Conservation (phyloP, 352 stramenopile genomes). For the Phytopythium ostracodes region DNA sequence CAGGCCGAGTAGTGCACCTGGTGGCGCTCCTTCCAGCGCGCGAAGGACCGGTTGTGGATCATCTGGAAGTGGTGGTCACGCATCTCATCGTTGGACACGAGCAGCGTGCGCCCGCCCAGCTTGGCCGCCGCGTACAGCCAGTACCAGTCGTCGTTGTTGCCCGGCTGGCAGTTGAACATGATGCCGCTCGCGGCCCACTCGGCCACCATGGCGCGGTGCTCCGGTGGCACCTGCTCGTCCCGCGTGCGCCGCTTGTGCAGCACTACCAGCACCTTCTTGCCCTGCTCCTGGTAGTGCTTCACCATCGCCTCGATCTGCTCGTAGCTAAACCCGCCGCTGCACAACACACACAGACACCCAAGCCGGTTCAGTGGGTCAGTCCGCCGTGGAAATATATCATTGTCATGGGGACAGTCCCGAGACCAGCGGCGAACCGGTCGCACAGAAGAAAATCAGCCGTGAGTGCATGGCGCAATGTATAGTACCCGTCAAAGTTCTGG, state of each 20-base stretch:
- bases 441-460: not conserved
- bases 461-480: not conserved
- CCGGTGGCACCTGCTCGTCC: constrained; percentile 79
- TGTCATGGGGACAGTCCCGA: too few relatives aligned
- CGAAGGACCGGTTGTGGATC: constrained; percentile 93
- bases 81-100: constrained; percentile 99
- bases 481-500: constrained; percentile 91
- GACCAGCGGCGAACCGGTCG: constrained; percentile 10
- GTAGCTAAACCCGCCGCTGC: constrained; percentile 92
- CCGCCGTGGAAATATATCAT: not conserved
- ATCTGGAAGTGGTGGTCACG: constrained; percentile 99
- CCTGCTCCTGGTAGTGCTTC: constrained; percentile 83
- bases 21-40: constrained; percentile 96
- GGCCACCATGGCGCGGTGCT: constrained; percentile 67
- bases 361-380: not conserved
- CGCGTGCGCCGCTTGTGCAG: constrained; percentile 95
- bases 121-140: constrained; percentile 96
- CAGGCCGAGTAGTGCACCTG: constrained; percentile 90
- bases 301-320: constrained; percentile 94
- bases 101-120: constrained; percentile 69
- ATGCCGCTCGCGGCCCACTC: constrained; percentile 63
- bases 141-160: constrained; percentile 99
- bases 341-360: constrained; percentile 1
- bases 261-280: constrained; percentile 92
- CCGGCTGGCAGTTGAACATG: constrained; percentile 91